A percentile compares a stretch with the other conserved stretches of the same genome.
Evolutionary conservation across 139 green algal genomes (phyloP).

Genomic region (Volvox africanus): DNA sequence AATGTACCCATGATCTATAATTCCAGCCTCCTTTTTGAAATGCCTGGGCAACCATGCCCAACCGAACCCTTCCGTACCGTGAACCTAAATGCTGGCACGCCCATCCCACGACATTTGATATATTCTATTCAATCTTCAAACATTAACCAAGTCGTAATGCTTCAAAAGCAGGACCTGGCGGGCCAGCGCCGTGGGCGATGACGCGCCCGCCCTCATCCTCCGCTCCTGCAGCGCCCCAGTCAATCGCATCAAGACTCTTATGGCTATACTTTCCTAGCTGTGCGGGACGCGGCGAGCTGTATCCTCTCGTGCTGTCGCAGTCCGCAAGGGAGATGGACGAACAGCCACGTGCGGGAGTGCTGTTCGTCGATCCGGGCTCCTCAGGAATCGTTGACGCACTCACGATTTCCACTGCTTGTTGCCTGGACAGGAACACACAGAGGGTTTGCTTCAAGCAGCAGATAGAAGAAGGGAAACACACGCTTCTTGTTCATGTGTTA

Average conservation of each 20-base stretch:
- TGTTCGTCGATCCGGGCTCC: neutral
- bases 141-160: neutral
- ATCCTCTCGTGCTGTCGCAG: neutral
- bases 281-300: neutral
- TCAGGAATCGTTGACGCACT: constrained; percentile 3
- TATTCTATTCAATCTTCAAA: neutral
- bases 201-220: neutral
- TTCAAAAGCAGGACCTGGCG: neutral
- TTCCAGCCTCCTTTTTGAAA: no score
- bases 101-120: no score
- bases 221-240: constrained; percentile 11
- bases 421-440: neutral
- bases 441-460: no score
- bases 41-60: no score
- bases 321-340: constrained; percentile 21
- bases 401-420: neutral
- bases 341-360: constrained; percentile 2
- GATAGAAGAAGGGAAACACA: no score
- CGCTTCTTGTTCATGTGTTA: no score
- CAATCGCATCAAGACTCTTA: constrained; percentile 1
- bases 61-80: no score
- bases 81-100: no score
- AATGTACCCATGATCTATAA: no score
- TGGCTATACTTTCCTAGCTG: neutral
- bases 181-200: neutral